Percentiles rank a stretch among this genome's conserved stretches.
These are phyloP conservation scores for Wallacemonas rigidus DNA, from an alignment of 208 protist species.

Conservation along the genomic window DNA sequence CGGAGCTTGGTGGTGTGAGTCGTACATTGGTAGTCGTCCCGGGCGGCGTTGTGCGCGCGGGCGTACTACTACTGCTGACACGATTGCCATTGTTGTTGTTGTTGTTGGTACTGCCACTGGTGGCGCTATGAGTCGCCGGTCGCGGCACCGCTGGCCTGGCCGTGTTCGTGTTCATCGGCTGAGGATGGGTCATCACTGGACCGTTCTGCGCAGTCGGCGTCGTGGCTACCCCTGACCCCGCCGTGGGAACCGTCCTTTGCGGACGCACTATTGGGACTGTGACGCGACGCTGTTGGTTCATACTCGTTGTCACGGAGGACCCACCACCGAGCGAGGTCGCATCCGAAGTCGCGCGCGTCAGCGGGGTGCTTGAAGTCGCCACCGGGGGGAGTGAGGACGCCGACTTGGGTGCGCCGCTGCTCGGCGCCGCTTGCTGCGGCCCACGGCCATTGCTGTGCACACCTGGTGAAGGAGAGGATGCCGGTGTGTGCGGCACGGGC, in stretches of 20 bases:
- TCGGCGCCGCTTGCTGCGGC: neutral
- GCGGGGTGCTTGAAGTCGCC: neutral
- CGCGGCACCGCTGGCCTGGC: too few relatives aligned
- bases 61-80: too few relatives aligned
- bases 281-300: slow-evolving; percentile 11
- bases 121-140: neutral
- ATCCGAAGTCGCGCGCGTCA: neutral
- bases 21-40: too few relatives aligned
- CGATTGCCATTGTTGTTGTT: slow-evolving; percentile 15
- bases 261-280: neutral
- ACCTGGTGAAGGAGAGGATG: neutral
- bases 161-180: neutral
- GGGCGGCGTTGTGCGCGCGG: too few relatives aligned
- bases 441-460: neutral
- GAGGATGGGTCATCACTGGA: slow-evolving; percentile 1
- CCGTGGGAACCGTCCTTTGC: neutral
- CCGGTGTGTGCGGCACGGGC: neutral
- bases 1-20: too few relatives aligned
- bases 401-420: neutral
- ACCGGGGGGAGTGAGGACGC: neutral
- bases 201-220: neutral
- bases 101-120: neutral
- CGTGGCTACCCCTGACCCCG: neutral
- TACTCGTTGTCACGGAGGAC: neutral
- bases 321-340: neutral